Conservation (phyloP, 2,329 filamentous ascomycete genomes). For the Ophiocordyceps camponoti-saundersi region DNA sequence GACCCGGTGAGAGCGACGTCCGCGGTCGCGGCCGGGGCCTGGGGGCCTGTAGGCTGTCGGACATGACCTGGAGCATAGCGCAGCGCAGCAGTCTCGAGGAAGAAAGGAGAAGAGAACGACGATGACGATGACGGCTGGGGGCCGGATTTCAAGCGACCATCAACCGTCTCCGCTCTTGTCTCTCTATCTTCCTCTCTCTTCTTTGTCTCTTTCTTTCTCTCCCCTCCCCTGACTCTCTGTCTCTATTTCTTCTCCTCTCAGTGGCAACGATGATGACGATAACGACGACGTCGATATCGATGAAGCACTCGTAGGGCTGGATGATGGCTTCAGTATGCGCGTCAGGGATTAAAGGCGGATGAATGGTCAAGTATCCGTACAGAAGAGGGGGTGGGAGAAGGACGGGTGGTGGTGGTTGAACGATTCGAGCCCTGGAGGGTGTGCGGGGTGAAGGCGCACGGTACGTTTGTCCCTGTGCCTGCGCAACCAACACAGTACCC, state of each 20-base stretch:
- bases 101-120: not conserved
- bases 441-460: not conserved
- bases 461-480: not conserved
- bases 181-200: no score
- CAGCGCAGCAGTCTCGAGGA: not conserved
- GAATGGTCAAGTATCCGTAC: not conserved
- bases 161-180: no score
- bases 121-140: not conserved
- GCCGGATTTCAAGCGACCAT: no score
- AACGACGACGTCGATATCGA: no score
- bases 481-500: no score
- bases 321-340: not conserved
- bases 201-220: no score
- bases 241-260: no score
- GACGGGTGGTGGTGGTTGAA: not conserved
- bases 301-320: no score
- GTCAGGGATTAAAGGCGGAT: not conserved
- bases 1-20: constrained; percentile 1
- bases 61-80: constrained; percentile 9
- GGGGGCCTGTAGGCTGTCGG: constrained; percentile 15
- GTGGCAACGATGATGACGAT: no score
- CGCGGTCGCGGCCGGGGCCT: constrained; percentile 1
- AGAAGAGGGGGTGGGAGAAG: not conserved
- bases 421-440: not conserved
- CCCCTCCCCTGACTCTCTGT: no score